Conservation (phyloP, 768 basidiomycete species). For the Lactifluus pinguis region DNA sequence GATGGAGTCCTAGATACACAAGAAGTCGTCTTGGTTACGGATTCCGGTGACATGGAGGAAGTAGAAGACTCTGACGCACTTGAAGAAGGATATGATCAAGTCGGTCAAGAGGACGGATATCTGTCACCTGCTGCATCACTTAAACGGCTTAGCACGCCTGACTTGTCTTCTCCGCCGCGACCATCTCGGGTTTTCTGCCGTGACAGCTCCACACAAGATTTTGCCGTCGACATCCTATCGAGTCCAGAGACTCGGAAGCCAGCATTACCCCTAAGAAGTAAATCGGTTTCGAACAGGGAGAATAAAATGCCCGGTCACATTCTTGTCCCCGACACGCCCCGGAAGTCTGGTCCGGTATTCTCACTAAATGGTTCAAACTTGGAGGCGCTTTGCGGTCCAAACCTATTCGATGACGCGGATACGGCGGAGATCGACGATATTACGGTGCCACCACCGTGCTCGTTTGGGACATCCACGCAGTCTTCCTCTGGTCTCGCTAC, state of each 20-base stretch:
- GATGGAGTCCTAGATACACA: constrained; percentile 26
- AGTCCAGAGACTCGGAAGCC: constrained; percentile 31
- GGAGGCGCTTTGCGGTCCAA: background rate
- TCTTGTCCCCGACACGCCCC: constrained; percentile 9
- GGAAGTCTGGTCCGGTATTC: constrained; percentile 3
- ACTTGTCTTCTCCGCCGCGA: constrained; percentile 56
- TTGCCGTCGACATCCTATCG: constrained; percentile 45
- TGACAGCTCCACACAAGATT: constrained; percentile 28
- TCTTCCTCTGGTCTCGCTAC: constrained; percentile 17
- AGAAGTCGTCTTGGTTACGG: constrained; percentile 29
- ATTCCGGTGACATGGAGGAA: constrained; percentile 28
- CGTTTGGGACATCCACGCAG: constrained; percentile 12
- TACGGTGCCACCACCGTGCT: constrained; percentile 7
- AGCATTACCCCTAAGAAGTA: constrained; percentile 6
- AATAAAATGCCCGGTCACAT: background rate
- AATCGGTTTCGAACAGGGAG: constrained; percentile 3
- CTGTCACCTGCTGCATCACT: constrained; percentile 58
- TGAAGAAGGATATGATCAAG: constrained; percentile 30
- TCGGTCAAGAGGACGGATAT: constrained; percentile 77
- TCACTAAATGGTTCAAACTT: background rate
- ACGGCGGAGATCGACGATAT: constrained; percentile 10
- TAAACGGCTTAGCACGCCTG: constrained; percentile 40
- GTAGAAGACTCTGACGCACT: constrained; percentile 33
- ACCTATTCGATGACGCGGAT: constrained; percentile 12
- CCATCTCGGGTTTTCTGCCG: constrained; percentile 6